Evolutionary conservation across 2,329 filamentous ascomycete species (phyloP).

Genomic region (Arthrobotrys sphaeroides): DNA sequence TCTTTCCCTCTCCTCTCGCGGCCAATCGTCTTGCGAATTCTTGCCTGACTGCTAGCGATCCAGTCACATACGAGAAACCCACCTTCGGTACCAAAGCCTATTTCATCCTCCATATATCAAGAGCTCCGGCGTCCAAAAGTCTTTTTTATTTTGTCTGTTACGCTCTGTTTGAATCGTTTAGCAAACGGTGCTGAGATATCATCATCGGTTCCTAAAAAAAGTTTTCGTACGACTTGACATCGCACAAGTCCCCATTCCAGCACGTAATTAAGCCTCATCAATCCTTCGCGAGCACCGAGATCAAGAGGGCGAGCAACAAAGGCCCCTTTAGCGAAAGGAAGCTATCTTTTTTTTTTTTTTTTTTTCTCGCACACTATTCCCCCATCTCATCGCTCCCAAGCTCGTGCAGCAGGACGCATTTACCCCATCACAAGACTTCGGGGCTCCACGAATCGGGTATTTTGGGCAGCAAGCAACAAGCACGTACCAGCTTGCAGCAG

Average conservation of each 20-base stretch:
- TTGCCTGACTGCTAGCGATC: slow-evolving; percentile 14
- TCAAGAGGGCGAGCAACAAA: slow-evolving; percentile 6
- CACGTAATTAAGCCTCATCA: slow-evolving; percentile 54
- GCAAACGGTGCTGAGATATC: neutral
- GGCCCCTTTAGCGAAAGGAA: slow-evolving; percentile 45
- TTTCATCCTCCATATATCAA: slow-evolving; percentile 16
- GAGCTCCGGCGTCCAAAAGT: slow-evolving; percentile 35
- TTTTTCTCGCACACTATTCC: slow-evolving; percentile 8
- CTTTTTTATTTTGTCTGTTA: slow-evolving; percentile 7
- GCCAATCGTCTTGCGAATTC: slow-evolving; percentile 31
- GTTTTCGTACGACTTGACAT: slow-evolving; percentile 43
- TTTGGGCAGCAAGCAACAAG: slow-evolving; percentile 44
- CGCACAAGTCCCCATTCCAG: slow-evolving; percentile 35
- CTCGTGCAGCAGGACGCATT: slow-evolving; percentile 37
- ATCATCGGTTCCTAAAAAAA: slow-evolving; percentile 27
- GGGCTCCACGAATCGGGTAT: slow-evolving; percentile 51
- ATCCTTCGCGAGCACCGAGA: slow-evolving; percentile 34
- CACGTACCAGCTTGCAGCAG: slow-evolving; percentile 21
- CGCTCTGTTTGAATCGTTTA: neutral
- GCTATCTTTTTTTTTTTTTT: slow-evolving; percentile 34
- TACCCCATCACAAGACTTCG: slow-evolving; percentile 45
- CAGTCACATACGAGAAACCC: slow-evolving; percentile 32
- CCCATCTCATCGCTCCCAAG: slow-evolving; percentile 26
- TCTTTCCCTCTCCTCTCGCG: neutral
- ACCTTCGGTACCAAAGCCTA: slow-evolving; percentile 23